These are phyloP conservation scores for Calonectria fujianensis DNA, from an alignment of 2,329 filamentous ascomycete genomes.

Conservation along the genomic window DNA sequence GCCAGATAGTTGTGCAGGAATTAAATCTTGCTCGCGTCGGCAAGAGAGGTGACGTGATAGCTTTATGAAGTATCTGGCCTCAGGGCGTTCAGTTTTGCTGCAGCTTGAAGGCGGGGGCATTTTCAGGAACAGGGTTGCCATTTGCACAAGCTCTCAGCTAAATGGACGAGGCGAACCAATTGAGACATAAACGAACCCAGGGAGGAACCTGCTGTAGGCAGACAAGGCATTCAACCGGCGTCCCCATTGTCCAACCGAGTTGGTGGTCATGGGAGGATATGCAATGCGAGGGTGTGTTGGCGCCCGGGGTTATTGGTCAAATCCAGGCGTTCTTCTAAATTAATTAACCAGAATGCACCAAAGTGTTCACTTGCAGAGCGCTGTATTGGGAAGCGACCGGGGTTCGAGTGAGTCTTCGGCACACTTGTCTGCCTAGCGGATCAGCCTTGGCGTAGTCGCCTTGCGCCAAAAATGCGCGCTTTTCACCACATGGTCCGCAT, in stretches of 20 bases:
- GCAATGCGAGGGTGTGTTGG: not conserved
- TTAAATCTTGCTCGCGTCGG: no score
- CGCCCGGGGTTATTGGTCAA: not conserved
- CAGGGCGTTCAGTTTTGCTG: not conserved
- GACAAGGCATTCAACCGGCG: not conserved
- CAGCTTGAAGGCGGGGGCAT: not conserved
- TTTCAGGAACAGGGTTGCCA: not conserved
- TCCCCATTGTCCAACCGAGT: not conserved
- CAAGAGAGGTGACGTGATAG: no score
- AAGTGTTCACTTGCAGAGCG: not conserved
- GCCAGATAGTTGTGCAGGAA: no score
- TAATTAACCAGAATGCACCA: not conserved
- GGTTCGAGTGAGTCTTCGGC: not conserved
- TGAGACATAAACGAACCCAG: not conserved
- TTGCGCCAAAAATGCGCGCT: not conserved
- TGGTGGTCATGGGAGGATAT: not conserved
- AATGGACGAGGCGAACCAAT: not conserved
- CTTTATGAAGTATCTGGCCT: not conserved
- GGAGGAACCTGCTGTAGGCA: not conserved
- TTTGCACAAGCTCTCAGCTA: not conserved
- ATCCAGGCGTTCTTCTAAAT: not conserved
- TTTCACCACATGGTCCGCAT: not conserved
- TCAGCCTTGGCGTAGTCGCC: conserved; percentile 8
- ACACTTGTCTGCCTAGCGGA: conserved; percentile 5
- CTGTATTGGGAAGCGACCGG: not conserved